Conservation (phyloP, 352 stramenopile species). For the Phytophthora constricta region DNA sequence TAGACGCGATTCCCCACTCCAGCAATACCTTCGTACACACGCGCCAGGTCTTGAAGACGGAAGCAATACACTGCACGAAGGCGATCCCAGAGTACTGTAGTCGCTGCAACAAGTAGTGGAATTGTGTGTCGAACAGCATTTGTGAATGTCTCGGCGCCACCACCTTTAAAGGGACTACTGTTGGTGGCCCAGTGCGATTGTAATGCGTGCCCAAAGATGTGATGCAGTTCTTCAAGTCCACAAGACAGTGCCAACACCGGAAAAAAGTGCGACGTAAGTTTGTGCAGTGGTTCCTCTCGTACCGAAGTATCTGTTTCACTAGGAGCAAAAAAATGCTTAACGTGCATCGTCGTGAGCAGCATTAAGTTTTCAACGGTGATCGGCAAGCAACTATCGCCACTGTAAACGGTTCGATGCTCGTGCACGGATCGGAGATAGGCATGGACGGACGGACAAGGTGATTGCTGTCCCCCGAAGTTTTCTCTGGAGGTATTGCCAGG, state of each 20-base stretch:
- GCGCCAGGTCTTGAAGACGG: conserved; percentile 53
- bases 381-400: conserved; percentile 16
- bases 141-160: conserved; percentile 9
- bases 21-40: conserved; percentile 58
- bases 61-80: conserved; percentile 39
- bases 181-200: conserved; percentile 14
- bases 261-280: conserved; percentile 40
- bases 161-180: background rate
- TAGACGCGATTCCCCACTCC: conserved; percentile 40
- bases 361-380: conserved; percentile 46
- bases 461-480: background rate
- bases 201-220: conserved; percentile 39
- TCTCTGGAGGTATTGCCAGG: conserved; percentile 20
- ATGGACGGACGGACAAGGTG: conserved; percentile 24
- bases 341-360: conserved; percentile 39
- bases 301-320: background rate
- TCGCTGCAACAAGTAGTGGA: conserved; percentile 42
- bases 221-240: conserved; percentile 35
- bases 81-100: conserved; percentile 62
- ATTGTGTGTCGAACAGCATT: conserved; percentile 28
- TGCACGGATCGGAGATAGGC: conserved; percentile 44
- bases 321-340: background rate
- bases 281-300: conserved; percentile 19
- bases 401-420: conserved; percentile 40
- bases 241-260: conserved; percentile 36